Percentiles rank a stretch among this genome's conserved stretches.
These are phyloP conservation scores for Dryas integrifolia DNA, from an alignment of 331 rosid genomes.

Conservation along the genomic window DNA sequence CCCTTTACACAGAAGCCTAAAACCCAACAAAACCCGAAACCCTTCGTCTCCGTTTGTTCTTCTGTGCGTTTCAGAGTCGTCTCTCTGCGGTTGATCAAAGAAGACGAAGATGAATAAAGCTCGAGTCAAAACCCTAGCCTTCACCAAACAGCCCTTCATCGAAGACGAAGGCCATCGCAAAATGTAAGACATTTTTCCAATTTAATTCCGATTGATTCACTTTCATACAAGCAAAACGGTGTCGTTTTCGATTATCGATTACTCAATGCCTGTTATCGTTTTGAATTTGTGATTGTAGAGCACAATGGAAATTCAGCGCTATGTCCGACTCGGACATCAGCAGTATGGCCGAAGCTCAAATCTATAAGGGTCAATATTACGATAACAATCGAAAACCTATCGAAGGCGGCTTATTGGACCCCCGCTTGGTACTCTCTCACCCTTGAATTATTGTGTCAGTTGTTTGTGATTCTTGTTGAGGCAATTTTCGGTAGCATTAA, in stretches of 20 bases:
- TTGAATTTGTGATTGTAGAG: conserved; percentile 10
- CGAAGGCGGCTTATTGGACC: conserved; percentile 69
- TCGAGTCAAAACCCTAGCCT: conserved; percentile 45
- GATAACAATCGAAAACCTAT: conserved; percentile 39
- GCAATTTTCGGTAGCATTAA: background rate
- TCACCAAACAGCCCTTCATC: conserved; percentile 77
- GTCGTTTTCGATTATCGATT: background rate
- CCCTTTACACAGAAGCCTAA: no score
- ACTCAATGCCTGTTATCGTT: conserved; percentile 5
- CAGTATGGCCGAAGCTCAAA: conserved; percentile 70
- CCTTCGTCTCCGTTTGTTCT: background rate
- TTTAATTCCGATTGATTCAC: background rate
- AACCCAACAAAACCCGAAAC: no score
- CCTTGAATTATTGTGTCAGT: background rate
- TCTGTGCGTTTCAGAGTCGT: background rate
- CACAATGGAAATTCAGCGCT: conserved; percentile 41
- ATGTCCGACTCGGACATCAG: conserved; percentile 65
- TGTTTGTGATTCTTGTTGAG: background rate
- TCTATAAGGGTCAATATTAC: conserved; percentile 51
- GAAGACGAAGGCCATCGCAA: conserved; percentile 69
- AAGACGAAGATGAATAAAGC: conserved; percentile 37
- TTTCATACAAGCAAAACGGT: background rate
- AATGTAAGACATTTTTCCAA: conserved; percentile 42
- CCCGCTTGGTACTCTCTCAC: conserved; percentile 60
- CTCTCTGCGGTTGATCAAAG: background rate